Evolutionary conservation across 2,329 filamentous ascomycete species (phyloP), one percentile per base, ranked within the genome.

Genomic region (Microcyclosporella mali): DNA sequence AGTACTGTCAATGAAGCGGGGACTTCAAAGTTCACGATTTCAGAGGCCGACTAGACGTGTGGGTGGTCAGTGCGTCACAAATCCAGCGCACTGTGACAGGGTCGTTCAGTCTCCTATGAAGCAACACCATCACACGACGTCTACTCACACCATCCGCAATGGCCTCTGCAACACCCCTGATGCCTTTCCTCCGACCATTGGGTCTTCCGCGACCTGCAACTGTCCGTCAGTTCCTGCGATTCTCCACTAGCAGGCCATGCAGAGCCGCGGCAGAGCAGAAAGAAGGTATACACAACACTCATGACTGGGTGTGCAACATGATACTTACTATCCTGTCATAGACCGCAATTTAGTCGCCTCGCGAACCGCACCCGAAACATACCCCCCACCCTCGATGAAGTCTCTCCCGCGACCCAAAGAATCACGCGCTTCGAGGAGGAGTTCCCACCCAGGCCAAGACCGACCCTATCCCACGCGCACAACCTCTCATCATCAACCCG

Each of bases 101-200:
- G n/a, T n/a, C n/a, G n/a, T n/a, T n/a, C n/a, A n/a, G n/a, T n/a
- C n/a, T n/a, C n/a, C n/a, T n/a, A n/a, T n/a, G n/a, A n/a, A n/a
- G n/a, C n/a, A n/a, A n/a, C n/a, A n/a, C n/a, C 21, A 25, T 25
- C 21, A 25, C 21, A 6, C 9, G 9, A 25, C 21, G 21, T 6
- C 4, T 9, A 25, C 15, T 34, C 33, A 6, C n/a, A 34, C 15
- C 9, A n/a, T 32, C 16, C 36, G 39, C 43, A 43, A 68, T 69
- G 65, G 56, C 66, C 27, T 60, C 56, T 4, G 37, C 61, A 43
- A 57, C 58, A 40, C 61, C 64, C 18, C 38, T 68, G 19, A 50
- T 66, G 41, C 54, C 67, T 6, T 64, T 71, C 34, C 56, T 71
- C 18, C 57, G 67, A 45, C 67, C 69, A 40, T 47, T 68, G 45